These are phyloP conservation scores for Alnus rubra DNA, from an alignment of 306 rosid genomes.

Conservation along the genomic window DNA sequence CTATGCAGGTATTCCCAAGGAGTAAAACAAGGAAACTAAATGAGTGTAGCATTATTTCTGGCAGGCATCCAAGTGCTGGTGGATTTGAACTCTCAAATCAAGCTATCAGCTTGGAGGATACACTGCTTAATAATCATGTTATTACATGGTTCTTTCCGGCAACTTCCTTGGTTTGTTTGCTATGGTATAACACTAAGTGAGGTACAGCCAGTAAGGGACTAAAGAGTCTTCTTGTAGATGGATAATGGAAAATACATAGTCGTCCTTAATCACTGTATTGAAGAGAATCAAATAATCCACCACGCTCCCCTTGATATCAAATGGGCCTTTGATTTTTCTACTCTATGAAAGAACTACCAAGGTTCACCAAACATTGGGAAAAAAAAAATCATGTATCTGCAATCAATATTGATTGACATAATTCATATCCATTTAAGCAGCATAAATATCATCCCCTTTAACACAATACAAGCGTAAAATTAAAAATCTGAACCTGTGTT, in stretches of 20 bases:
- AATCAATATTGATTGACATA: not conserved
- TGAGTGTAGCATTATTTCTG: not conserved
- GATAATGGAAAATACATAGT: not conserved
- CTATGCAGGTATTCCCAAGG: not conserved
- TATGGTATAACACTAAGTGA: not conserved
- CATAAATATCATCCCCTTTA: not conserved
- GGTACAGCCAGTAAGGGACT: not conserved
- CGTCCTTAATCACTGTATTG: not conserved
- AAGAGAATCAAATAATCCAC: not conserved
- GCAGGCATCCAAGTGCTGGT: not conserved
- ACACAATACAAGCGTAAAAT: not conserved
- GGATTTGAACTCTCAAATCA: not conserved
- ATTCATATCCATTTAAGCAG: not conserved
- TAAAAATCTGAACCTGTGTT: slow-evolving; percentile 63
- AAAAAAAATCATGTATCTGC: not conserved
- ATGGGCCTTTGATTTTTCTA: not conserved
- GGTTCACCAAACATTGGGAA: not conserved
- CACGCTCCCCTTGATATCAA: not conserved
- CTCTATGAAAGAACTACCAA: not conserved
- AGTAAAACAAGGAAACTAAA: not conserved
- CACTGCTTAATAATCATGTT: not conserved
- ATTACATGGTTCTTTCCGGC: not conserved
- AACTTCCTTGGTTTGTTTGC: not conserved
- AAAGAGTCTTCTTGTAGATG: not conserved
- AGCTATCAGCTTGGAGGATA: not conserved